These are phyloP conservation scores for Agaricus subrufescens DNA, from an alignment of 768 basidiomycete species.

Conservation along the genomic window DNA sequence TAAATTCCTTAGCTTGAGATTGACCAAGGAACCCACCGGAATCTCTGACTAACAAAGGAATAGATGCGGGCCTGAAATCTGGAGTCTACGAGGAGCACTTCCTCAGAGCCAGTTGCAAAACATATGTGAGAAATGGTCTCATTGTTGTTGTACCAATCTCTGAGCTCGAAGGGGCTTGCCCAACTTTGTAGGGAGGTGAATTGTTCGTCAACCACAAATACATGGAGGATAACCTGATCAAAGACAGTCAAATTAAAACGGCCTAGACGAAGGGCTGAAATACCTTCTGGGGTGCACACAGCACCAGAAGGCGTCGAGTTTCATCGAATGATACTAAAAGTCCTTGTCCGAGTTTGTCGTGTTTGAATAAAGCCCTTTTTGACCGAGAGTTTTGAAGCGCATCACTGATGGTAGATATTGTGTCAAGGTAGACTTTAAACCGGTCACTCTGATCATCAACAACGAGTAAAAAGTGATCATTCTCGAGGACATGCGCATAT, in stretches of 20 bases:
- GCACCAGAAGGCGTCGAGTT: conserved; percentile 39
- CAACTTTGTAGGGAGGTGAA: conserved; percentile 35
- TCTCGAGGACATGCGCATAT: conserved; percentile 34
- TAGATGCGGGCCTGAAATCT: conserved; percentile 41
- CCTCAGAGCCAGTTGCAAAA: conserved; percentile 48
- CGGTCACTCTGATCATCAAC: conserved; percentile 28
- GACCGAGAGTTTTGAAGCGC: conserved; percentile 20
- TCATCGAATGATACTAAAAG: conserved; percentile 49
- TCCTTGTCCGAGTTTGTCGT: conserved; percentile 39
- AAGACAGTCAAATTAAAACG: background rate
- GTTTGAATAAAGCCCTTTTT: conserved; percentile 31
- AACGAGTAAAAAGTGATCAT: conserved; percentile 38
- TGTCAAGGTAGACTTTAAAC: conserved; percentile 36
- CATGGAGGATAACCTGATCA: conserved; percentile 33
- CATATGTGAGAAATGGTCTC: conserved; percentile 21
- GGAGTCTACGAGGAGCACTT: conserved; percentile 46
- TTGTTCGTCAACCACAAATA: conserved; percentile 43
- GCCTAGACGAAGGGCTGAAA: background rate
- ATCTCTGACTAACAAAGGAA: conserved; percentile 49
- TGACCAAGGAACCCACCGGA: conserved; percentile 32
- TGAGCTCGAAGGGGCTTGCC: conserved; percentile 36
- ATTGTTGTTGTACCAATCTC: conserved; percentile 33
- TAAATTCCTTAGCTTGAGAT: background rate
- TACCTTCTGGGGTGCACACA: conserved; percentile 41
- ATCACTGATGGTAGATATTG: conserved; percentile 21